These are phyloP conservation scores for Wickerhamiella lipophila DNA, from an alignment of 805 yeast species.

Conservation along the genomic window DNA sequence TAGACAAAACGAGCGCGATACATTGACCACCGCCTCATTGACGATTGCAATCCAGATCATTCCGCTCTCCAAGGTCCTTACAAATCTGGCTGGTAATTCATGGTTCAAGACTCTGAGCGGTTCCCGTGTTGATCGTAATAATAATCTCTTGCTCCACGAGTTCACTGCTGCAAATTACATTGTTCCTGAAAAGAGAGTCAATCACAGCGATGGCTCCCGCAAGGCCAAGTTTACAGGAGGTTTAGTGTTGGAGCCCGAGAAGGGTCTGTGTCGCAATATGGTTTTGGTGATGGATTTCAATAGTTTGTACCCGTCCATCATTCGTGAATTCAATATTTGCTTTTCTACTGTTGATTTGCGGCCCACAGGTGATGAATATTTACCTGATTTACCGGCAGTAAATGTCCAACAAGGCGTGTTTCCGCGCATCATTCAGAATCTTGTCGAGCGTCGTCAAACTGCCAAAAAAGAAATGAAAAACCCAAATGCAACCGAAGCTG, in stretches of 20 bases:
- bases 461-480: constrained; percentile 77
- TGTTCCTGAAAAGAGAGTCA: constrained; percentile 54
- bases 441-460: constrained; percentile 84
- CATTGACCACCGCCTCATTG: constrained; percentile 59
- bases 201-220: constrained; percentile 29
- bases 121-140: constrained; percentile 92
- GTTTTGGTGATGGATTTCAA: constrained; percentile 96
- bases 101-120: constrained; percentile 94
- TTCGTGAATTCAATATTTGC: constrained; percentile 93
- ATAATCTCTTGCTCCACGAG: constrained; percentile 83
- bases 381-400: constrained; percentile 37
- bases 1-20: constrained; percentile 52
- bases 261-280: constrained; percentile 81
- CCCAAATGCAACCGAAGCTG: constrained; percentile 45
- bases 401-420: constrained; percentile 63
- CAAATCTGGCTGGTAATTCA: constrained; percentile 90
- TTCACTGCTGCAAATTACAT: constrained; percentile 66
- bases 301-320: constrained; percentile 90
- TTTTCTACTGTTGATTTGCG: constrained; percentile 80
- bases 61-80: constrained; percentile 79
- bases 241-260: constrained; percentile 90
- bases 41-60: constrained; percentile 75
- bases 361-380: constrained; percentile 34
- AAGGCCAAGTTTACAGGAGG: constrained; percentile 84
- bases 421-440: constrained; percentile 67